These are phyloP conservation scores for Russula emetica DNA, from an alignment of 768 basidiomycete genomes.

Conservation along the genomic window DNA sequence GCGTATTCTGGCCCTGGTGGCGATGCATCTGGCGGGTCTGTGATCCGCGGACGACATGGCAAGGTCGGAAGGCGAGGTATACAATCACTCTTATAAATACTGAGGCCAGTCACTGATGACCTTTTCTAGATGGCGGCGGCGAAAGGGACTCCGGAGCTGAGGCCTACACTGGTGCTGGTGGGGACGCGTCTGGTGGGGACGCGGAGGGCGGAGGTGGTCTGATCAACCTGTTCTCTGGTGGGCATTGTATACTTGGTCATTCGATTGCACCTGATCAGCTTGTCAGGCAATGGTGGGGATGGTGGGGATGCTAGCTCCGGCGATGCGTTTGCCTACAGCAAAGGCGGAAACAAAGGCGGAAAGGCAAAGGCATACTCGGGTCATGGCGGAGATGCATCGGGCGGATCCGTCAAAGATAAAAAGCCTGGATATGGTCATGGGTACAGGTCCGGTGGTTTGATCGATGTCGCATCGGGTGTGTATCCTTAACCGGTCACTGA, in stretches of 20 bases:
- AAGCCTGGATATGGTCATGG: not conserved
- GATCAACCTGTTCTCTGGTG: slow-evolving; percentile 22
- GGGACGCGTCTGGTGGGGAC: slow-evolving; percentile 21
- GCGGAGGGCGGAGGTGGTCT: slow-evolving; percentile 10
- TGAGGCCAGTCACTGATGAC: not conserved
- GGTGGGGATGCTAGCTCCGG: slow-evolving; percentile 33
- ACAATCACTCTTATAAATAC: not conserved
- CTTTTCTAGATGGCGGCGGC: not conserved
- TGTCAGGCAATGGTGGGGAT: slow-evolving; percentile 19
- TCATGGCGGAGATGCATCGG: slow-evolving; percentile 32
- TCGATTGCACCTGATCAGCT: not conserved
- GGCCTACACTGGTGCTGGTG: slow-evolving; percentile 18
- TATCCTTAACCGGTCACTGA: not conserved
- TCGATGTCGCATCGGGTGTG: slow-evolving; percentile 34
- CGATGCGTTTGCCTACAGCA: slow-evolving; percentile 28
- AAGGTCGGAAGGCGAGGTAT: slow-evolving; percentile 7
- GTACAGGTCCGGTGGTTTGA: slow-evolving; percentile 21
- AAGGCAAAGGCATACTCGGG: slow-evolving; percentile 33
- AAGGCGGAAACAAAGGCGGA: slow-evolving; percentile 29
- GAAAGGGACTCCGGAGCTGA: not conserved
- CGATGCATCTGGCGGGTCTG: slow-evolving; percentile 8
- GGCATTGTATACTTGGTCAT: not conserved
- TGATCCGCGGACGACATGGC: not conserved
- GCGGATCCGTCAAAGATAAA: slow-evolving; percentile 30
- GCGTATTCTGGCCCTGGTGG: slow-evolving; percentile 13